A percentile compares a stretch with the other conserved stretches of the same genome.
phyloP scores from a whole-genome alignment of 306 rosid species.

The Erythrophleum fordii region DNA sequence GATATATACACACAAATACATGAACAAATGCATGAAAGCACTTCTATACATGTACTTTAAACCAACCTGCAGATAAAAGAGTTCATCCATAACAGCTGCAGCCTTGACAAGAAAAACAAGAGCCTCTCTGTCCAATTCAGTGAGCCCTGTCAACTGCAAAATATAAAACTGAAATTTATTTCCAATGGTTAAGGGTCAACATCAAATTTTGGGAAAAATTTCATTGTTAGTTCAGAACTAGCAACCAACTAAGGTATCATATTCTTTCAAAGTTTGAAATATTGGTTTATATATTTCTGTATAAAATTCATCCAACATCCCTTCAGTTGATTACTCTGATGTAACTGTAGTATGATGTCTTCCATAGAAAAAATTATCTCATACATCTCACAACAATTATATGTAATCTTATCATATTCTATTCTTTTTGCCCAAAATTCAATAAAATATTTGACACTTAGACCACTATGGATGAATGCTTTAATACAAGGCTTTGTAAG shows the following conservation, averaged over 20 bases:
- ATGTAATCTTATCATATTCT: slow-evolving; percentile 4
- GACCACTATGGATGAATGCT: slow-evolving; percentile 2
- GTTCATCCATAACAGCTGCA: slow-evolving; percentile 82
- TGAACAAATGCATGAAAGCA: slow-evolving; percentile 11
- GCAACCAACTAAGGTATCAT: slow-evolving; percentile 20
- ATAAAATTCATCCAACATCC: slow-evolving; percentile 21
- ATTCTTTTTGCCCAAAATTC: not conserved
- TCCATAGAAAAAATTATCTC: not conserved
- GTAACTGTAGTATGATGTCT: not conserved
- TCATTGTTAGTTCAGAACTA: slow-evolving; percentile 2
- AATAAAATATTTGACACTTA: slow-evolving; percentile 1
- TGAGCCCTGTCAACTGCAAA: slow-evolving; percentile 74
- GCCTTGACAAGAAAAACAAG: slow-evolving; percentile 70
- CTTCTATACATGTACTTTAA: slow-evolving; percentile 16
- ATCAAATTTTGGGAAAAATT: slow-evolving; percentile 1
- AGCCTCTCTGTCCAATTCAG: slow-evolving; percentile 77
- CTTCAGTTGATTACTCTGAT: slow-evolving; percentile 10
- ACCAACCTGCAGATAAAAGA: slow-evolving; percentile 78
- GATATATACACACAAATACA: slow-evolving; percentile 1
- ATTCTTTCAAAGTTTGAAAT: slow-evolving; percentile 25
- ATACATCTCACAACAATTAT: slow-evolving; percentile 12
- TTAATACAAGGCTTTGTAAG: not conserved
- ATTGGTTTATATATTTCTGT: slow-evolving; percentile 1
- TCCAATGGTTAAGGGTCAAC: slow-evolving; percentile 1
- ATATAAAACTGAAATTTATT: slow-evolving; percentile 18